Evolutionary conservation across 306 rosid genomes (phyloP).

Genomic region (Lagenaria siceraria): DNA sequence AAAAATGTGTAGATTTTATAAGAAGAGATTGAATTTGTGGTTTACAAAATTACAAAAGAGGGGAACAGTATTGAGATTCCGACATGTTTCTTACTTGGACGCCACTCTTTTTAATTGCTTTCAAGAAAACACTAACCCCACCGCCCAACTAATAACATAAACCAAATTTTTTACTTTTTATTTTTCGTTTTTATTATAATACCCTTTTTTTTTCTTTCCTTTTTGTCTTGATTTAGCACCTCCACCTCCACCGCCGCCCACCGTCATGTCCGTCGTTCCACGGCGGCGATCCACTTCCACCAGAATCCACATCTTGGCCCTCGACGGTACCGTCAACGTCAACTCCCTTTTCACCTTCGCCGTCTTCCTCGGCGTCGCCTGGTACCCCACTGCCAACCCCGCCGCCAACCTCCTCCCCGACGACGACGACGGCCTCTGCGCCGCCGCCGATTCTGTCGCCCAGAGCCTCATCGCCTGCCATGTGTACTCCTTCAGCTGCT

Average conservation of each 20-base stretch:
- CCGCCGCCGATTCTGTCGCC: slow-evolving; percentile 26
- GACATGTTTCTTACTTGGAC: slow-evolving; percentile 1
- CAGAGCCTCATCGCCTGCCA: slow-evolving; percentile 49
- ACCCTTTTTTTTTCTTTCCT: neutral
- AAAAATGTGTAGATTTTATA: no score
- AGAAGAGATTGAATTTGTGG: no score
- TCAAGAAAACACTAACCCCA: neutral
- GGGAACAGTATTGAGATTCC: neutral
- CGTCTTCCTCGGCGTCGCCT: slow-evolving; percentile 64
- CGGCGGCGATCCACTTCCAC: slow-evolving; percentile 33
- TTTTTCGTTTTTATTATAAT: neutral
- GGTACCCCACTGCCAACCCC: slow-evolving; percentile 36
- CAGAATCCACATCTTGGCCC: slow-evolving; percentile 65
- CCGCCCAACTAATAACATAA: neutral
- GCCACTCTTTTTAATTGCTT: slow-evolving; percentile 1
- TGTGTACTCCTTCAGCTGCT: slow-evolving; percentile 80
- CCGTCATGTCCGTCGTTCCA: slow-evolving; percentile 33
- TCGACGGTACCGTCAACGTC: slow-evolving; percentile 71
- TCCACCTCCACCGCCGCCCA: neutral
- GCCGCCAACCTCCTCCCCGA: slow-evolving; percentile 21
- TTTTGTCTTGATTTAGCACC: neutral
- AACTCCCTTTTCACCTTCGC: slow-evolving; percentile 84
- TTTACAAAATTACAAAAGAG: neutral
- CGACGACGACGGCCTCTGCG: slow-evolving; percentile 20
- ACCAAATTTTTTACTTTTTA: neutral